Evolutionary conservation across 768 basidiomycete genomes (phyloP).

Genomic region (Tulasnella sp.): DNA sequence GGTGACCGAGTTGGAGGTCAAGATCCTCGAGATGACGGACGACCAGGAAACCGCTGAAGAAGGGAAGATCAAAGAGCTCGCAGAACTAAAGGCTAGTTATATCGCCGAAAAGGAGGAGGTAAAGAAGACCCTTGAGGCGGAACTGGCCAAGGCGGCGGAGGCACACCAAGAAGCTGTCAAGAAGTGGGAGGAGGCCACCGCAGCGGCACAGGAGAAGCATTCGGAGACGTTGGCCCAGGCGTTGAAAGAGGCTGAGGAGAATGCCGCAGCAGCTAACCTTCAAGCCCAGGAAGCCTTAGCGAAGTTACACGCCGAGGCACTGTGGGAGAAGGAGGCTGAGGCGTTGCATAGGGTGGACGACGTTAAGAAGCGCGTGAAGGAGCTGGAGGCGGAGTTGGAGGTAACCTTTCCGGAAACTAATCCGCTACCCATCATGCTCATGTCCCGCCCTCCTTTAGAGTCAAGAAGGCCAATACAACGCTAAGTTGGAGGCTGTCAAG

Average conservation of each 20-base stretch:
- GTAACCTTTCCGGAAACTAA: conserved; percentile 36
- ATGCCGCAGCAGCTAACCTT: not conserved
- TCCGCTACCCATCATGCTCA: too few species aligned
- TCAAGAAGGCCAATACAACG: conserved; percentile 55
- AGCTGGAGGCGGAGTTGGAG: conserved; percentile 50
- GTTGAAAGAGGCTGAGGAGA: conserved; percentile 35
- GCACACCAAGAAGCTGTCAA: conserved; percentile 39
- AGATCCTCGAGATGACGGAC: conserved; percentile 66
- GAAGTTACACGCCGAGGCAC: conserved; percentile 12
- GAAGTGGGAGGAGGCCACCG: conserved; percentile 39
- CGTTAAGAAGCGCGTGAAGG: conserved; percentile 27
- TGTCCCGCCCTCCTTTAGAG: conserved; percentile 32
- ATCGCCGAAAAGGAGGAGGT: not conserved
- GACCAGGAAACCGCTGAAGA: conserved; percentile 53
- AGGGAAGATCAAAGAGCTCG: conserved; percentile 35
- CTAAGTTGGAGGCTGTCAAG: conserved; percentile 43
- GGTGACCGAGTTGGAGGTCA: conserved; percentile 70
- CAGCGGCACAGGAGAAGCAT: conserved; percentile 32
- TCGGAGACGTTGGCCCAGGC: conserved; percentile 38
- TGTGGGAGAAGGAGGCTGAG: conserved; percentile 16
- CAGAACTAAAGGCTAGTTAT: conserved; percentile 31
- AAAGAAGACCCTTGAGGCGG: conserved; percentile 34
- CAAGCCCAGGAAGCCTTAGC: conserved; percentile 32
- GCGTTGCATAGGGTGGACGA: conserved; percentile 10
- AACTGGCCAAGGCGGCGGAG: conserved; percentile 38